Percentiles rank a stretch among this genome's conserved stretches.
phyloP scores from a whole-genome alignment of 805 yeast species.

The Candida ipomoeae region DNA sequence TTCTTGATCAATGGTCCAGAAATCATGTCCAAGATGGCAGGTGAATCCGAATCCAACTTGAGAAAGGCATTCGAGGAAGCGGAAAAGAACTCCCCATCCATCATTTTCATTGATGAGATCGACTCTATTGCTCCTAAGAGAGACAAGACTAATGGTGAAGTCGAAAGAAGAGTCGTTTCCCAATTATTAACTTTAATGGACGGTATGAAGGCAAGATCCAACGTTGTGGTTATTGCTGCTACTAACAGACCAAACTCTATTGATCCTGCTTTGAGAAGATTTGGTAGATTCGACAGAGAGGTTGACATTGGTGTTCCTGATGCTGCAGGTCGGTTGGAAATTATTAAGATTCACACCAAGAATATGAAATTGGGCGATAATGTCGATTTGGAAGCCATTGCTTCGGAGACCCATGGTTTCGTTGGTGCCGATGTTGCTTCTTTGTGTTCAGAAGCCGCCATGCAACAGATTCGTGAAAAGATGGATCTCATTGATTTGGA shows the following conservation, averaged over 20 bases:
- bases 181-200: slow-evolving; percentile 97
- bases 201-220: slow-evolving; percentile 99
- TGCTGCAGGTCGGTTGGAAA: slow-evolving; percentile 97
- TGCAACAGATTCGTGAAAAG: slow-evolving; percentile 99
- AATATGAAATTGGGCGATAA: slow-evolving; percentile 96
- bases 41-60: slow-evolving; percentile 95
- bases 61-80: slow-evolving; percentile 99
- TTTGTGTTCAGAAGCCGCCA: slow-evolving; percentile 99
- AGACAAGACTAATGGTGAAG: slow-evolving; percentile 99
- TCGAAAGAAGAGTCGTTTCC: slow-evolving; percentile 98
- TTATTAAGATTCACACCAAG: slow-evolving; percentile 94
- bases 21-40: slow-evolving; percentile 99
- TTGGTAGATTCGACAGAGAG: slow-evolving; percentile 83
- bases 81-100: slow-evolving; percentile 96
- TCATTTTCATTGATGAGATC: slow-evolving; percentile 96
- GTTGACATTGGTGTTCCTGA: slow-evolving; percentile 93
- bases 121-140: slow-evolving; percentile 99
- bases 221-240: slow-evolving; percentile 97
- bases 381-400: slow-evolving; percentile 93
- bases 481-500: slow-evolving; percentile 96
- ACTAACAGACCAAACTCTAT: slow-evolving; percentile 85
- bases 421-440: slow-evolving; percentile 99
- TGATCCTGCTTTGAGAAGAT: slow-evolving; percentile 81
- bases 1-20: slow-evolving; percentile 98
- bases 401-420: slow-evolving; percentile 97